Evolutionary conservation across 805 yeast species (phyloP).

Genomic region (Clavispora vitiphila): DNA sequence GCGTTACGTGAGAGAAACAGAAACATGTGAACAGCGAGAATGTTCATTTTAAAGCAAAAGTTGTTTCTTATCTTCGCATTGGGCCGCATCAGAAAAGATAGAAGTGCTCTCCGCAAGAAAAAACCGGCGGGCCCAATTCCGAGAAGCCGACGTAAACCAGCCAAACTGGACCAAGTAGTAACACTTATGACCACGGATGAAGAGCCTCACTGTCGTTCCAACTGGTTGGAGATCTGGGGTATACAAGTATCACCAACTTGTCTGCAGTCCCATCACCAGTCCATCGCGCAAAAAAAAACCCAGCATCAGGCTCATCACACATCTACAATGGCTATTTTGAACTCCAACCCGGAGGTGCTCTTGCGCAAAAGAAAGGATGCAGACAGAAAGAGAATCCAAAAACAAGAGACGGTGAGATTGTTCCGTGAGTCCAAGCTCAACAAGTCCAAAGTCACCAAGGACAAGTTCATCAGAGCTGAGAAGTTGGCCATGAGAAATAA

Average conservation of each 20-base stretch:
- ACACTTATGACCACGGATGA: too few species aligned
- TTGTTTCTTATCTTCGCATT: too few species aligned
- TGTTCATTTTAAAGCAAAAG: too few species aligned
- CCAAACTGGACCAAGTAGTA: too few species aligned
- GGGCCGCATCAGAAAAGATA: too few species aligned
- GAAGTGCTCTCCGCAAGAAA: too few species aligned
- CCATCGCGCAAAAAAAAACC: slow-evolving; percentile 4
- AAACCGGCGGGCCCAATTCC: too few species aligned
- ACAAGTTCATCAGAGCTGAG: slow-evolving; percentile 70
- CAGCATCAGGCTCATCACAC: neutral
- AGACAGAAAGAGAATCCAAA: slow-evolving; percentile 66
- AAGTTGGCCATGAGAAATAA: slow-evolving; percentile 61
- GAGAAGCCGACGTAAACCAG: too few species aligned
- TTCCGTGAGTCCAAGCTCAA: slow-evolving; percentile 41
- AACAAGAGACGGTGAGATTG: slow-evolving; percentile 59
- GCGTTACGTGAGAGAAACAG: too few species aligned
- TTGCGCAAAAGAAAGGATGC: slow-evolving; percentile 75
- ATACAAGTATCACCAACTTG: neutral
- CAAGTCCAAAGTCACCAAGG: slow-evolving; percentile 32
- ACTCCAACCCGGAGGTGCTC: slow-evolving; percentile 72
- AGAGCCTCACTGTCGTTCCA: too few species aligned
- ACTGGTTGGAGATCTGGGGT: neutral
- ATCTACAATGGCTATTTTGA: slow-evolving; percentile 41
- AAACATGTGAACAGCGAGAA: too few species aligned
- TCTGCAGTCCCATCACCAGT: neutral